Conservation (phyloP, 768 basidiomycete genomes). For the Collybia nuda region DNA sequence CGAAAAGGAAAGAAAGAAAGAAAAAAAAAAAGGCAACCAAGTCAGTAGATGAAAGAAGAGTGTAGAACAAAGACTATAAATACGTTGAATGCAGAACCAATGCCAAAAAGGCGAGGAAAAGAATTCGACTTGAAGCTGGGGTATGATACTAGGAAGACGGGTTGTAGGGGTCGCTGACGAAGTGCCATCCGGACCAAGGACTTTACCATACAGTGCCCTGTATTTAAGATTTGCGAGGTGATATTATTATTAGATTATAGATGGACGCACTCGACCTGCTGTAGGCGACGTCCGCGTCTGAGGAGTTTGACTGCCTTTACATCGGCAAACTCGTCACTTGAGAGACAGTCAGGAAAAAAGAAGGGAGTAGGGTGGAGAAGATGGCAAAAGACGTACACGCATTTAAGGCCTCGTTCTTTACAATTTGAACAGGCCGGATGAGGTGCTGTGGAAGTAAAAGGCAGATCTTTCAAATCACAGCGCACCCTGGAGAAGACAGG, state of each 20-base stretch:
- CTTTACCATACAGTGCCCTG: conserved; percentile 81
- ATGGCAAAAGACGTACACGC: conserved; percentile 69
- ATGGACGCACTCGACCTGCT: conserved; percentile 76
- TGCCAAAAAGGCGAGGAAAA: conserved; percentile 85
- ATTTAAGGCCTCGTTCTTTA: conserved; percentile 84
- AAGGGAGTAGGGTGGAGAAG: background rate
- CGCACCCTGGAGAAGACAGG: conserved; percentile 59
- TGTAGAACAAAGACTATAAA: conserved; percentile 10
- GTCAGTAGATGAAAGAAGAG: background rate
- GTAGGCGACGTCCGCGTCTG: conserved; percentile 73
- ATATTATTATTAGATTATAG: conserved; percentile 1
- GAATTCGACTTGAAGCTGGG: conserved; percentile 74
- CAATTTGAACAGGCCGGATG: conserved; percentile 82
- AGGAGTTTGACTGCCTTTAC: conserved; percentile 88
- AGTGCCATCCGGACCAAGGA: conserved; percentile 40
- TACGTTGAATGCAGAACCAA: conserved; percentile 85
- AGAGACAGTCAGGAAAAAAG: conserved; percentile 5
- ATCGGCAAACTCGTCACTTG: conserved; percentile 90
- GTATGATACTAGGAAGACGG: conserved; percentile 57
- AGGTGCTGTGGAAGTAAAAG: conserved; percentile 45
- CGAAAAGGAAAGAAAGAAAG: no score
- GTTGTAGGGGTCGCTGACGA: conserved; percentile 32
- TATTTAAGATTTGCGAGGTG: conserved; percentile 7
- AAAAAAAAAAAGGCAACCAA: no score
- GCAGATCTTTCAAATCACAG: conserved; percentile 88